Percentiles rank a stretch among this genome's conserved stretches.
These are phyloP conservation scores for Mycena galopus DNA, from an alignment of 768 basidiomycete genomes.

Conservation along the genomic window DNA sequence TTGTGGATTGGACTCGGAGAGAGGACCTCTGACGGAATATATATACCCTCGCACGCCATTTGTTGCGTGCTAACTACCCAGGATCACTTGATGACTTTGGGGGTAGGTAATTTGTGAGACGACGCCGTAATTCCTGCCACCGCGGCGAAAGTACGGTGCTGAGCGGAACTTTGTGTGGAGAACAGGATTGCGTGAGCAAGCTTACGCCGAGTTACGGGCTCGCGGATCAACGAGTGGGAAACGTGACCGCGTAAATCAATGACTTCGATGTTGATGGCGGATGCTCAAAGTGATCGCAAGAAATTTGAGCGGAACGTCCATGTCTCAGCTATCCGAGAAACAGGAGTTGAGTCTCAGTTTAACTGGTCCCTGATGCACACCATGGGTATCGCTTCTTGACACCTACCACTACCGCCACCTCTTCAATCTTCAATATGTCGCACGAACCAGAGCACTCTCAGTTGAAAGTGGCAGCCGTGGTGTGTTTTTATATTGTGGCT, in stretches of 20 bases:
- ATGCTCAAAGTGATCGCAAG: neutral
- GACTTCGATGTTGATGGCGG: neutral
- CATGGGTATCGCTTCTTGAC: neutral
- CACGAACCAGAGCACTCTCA: slow-evolving; percentile 18
- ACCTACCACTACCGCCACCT: neutral
- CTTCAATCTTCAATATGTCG: neutral
- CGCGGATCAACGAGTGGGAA: too few relatives aligned
- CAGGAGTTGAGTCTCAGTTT: neutral
- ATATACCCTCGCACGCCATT: neutral
- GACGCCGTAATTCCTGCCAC: neutral
- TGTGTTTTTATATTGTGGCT: slow-evolving; percentile 67
- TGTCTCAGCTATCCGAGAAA: neutral
- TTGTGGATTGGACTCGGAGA: too few relatives aligned
- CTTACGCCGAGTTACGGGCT: too few relatives aligned
- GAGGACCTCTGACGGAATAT: too few relatives aligned
- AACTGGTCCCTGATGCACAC: neutral
- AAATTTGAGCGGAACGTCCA: neutral
- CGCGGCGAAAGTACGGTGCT: too few relatives aligned
- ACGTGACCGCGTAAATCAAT: neutral
- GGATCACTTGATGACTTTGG: neutral
- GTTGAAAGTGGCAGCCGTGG: slow-evolving; percentile 60
- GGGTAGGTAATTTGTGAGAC: neutral
- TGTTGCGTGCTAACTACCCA: neutral
- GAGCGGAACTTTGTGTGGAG: too few relatives aligned
- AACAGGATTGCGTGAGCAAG: too few relatives aligned